Percentiles rank a stretch among this genome's conserved stretches.
phyloP scores from a whole-genome alignment of 192 early-diverging fungal species.

The Rhizophagus prolifer region DNA sequence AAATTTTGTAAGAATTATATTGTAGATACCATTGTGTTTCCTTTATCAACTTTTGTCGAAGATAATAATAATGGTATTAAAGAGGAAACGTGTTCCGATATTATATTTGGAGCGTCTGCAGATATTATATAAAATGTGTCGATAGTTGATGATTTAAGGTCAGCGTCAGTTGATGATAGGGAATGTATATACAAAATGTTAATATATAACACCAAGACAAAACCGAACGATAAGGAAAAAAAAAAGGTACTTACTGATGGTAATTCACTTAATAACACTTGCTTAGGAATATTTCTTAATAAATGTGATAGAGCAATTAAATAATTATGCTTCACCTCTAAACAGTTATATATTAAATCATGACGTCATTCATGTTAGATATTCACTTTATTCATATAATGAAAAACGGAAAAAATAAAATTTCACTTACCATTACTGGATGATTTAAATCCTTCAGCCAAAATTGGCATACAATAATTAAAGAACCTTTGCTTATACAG shows the following conservation, averaged over 20 bases:
- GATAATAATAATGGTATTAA: slow-evolving; percentile 45
- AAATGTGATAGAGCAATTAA: slow-evolving; percentile 82
- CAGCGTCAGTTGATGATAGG: slow-evolving; percentile 59
- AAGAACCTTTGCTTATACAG: slow-evolving; percentile 89
- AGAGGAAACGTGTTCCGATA: slow-evolving; percentile 54
- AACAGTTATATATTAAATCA: not conserved
- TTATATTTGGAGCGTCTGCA: slow-evolving; percentile 65
- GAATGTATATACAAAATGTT: slow-evolving; percentile 43
- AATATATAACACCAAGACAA: not conserved
- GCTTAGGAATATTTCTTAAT: slow-evolving; percentile 79
- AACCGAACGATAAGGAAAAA: not conserved
- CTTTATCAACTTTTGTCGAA: slow-evolving; percentile 36
- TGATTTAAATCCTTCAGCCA: slow-evolving; percentile 57
- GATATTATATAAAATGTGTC: slow-evolving; percentile 74
- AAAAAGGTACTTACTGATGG: slow-evolving; percentile 52
- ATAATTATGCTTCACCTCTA: slow-evolving; percentile 67
- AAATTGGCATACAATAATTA: slow-evolving; percentile 67
- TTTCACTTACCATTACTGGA: slow-evolving; percentile 37
- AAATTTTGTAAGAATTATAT: too few relatives aligned
- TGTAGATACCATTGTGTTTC: slow-evolving; percentile 39
- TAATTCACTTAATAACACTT: slow-evolving; percentile 76
- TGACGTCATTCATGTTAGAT: not conserved
- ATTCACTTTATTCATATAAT: too few relatives aligned
- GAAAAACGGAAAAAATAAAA: not conserved
- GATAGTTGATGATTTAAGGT: slow-evolving; percentile 71